These are phyloP conservation scores for Ramaria sp. DNA, from an alignment of 768 basidiomycete genomes.

Conservation along the genomic window DNA sequence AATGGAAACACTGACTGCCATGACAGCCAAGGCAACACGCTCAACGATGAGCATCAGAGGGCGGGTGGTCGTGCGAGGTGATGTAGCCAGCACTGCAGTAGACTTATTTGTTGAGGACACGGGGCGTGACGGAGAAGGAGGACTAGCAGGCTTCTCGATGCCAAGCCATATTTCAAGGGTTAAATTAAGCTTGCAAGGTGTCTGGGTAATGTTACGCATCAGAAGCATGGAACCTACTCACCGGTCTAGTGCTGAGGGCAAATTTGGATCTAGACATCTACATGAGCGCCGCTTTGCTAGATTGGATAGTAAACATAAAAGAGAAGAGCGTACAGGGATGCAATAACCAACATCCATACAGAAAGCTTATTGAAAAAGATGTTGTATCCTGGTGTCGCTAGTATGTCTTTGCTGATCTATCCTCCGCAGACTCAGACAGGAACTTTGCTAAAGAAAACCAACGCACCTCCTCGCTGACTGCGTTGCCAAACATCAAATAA, in stretches of 20 bases:
- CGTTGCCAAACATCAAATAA: conserved; percentile 83
- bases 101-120: conserved; percentile 8
- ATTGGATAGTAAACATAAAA: background rate
- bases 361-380: conserved; percentile 57
- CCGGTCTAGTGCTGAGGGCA: conserved; percentile 72
- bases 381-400: conserved; percentile 64
- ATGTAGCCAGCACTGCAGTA: conserved; percentile 13
- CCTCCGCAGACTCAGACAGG: background rate
- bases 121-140: conserved; percentile 19
- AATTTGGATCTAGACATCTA: conserved; percentile 61
- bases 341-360: conserved; percentile 80
- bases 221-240: conserved; percentile 24
- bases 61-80: conserved; percentile 24
- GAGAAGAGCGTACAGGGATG: conserved; percentile 43
- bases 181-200: conserved; percentile 48
- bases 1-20: conserved; percentile 62
- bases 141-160: conserved; percentile 32
- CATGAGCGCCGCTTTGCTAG: conserved; percentile 5
- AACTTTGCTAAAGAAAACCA: background rate
- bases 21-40: conserved; percentile 43
- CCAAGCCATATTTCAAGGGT: conserved; percentile 74
- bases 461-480: conserved; percentile 70
- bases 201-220: background rate
- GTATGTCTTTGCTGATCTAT: conserved; percentile 76
- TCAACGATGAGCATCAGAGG: conserved; percentile 35